A percentile compares a stretch with the other conserved stretches of the same genome.
phyloP scores from a whole-genome alignment of 805 yeast species.

The Peterozyma xylosa region DNA sequence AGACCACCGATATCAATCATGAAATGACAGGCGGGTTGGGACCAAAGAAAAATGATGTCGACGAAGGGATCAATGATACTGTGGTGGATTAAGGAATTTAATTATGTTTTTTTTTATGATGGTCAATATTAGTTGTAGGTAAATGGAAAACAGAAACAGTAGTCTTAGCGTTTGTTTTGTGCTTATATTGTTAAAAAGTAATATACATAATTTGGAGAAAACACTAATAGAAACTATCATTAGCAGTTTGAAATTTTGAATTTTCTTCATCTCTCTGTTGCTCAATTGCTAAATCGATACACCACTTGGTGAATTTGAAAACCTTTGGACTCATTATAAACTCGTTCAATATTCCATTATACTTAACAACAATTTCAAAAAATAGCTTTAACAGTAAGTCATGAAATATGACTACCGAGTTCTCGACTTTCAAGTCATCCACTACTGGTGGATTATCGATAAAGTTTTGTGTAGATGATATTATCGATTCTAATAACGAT shows the following conservation, averaged over 20 bases:
- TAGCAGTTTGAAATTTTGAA: no score
- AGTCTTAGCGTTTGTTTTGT: no score
- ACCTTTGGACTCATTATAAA: conserved; percentile 56
- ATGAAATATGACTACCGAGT: conserved; percentile 47
- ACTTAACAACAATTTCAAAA: conserved; percentile 55
- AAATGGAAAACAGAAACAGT: no score
- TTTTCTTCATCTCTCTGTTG: conserved; percentile 27
- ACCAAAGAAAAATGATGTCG: conserved; percentile 7
- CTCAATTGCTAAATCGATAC: conserved; percentile 55
- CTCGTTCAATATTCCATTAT: conserved; percentile 57
- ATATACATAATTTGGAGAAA: no score
- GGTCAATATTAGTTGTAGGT: no score
- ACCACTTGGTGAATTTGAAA: conserved; percentile 64
- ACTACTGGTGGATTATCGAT: conserved; percentile 26
- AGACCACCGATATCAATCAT: no score
- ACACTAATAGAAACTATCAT: no score
- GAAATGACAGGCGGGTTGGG: neutral
- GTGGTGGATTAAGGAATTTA: conserved; percentile 1
- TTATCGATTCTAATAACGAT: conserved; percentile 52
- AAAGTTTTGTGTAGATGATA: conserved; percentile 44
- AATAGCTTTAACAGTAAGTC: conserved; percentile 60
- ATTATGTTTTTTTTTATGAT: neutral
- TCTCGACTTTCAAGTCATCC: conserved; percentile 17
- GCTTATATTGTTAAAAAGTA: no score
- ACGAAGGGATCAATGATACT: neutral